Conservation (phyloP, 2,329 filamentous ascomycete species). For the Venturia aucupariae region DNA sequence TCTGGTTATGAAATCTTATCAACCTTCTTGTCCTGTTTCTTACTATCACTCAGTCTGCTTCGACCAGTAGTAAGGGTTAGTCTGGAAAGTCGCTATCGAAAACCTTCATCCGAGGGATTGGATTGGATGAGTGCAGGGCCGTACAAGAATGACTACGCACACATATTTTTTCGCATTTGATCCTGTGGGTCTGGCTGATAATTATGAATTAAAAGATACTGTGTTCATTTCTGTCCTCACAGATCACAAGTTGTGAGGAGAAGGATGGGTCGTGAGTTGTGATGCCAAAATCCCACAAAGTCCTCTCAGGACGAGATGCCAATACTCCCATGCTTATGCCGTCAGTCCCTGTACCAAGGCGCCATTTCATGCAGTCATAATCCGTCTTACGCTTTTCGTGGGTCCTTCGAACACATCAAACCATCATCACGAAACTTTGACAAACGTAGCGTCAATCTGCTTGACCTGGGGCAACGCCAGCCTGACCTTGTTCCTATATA, state of each 20-base stretch:
- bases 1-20: too few species aligned
- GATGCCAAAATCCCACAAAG: not conserved
- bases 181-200: too few species aligned
- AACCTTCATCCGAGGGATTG: too few species aligned
- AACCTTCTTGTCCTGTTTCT: too few species aligned
- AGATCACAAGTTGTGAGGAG: not conserved
- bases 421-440: constrained; percentile 7
- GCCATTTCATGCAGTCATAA: not conserved
- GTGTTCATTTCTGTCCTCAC: not conserved
- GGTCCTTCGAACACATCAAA: not conserved
- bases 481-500: constrained; percentile 90
- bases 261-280: not conserved
- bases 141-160: too few species aligned
- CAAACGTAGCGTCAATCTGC: constrained; percentile 77
- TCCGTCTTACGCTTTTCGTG: not conserved
- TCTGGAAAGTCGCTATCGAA: too few species aligned
- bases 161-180: too few species aligned
- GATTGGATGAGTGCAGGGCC: too few species aligned
- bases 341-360: not conserved
- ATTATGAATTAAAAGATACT: too few species aligned
- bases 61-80: too few species aligned
- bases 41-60: too few species aligned
- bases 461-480: constrained; percentile 77
- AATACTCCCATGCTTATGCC: not conserved
- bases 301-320: not conserved